A percentile compares a stretch with the other conserved stretches of the same genome.
These are phyloP conservation scores for Lactifluus volemus DNA, from an alignment of 768 basidiomycete species.

Conservation along the genomic window DNA sequence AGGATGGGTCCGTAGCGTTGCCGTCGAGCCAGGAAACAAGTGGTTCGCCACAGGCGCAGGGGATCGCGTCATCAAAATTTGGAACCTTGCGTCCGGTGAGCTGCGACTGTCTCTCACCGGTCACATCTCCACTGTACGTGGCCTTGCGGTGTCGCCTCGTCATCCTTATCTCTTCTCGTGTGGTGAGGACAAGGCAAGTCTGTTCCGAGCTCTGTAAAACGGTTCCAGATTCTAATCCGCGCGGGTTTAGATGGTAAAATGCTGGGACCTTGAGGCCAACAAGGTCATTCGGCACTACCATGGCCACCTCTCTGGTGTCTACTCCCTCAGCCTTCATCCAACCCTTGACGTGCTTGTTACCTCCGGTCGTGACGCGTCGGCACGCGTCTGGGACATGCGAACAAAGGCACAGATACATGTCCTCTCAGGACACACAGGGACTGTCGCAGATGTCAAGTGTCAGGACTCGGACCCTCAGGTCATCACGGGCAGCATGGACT, in stretches of 20 bases:
- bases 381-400: conserved; percentile 99
- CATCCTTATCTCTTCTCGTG: conserved; percentile 98
- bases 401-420: conserved; percentile 95
- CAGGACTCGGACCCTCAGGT: conserved; percentile 98
- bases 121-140: conserved; percentile 94
- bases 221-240: not conserved
- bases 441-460: conserved; percentile 91
- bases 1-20: conserved; percentile 94
- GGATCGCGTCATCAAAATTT: conserved; percentile 96
- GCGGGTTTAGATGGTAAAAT: conserved; percentile 86
- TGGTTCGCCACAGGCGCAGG: conserved; percentile 99
- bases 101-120: conserved; percentile 94
- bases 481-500: conserved; percentile 98
- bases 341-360: conserved; percentile 95
- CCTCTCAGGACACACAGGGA: conserved; percentile 87
- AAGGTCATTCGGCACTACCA: conserved; percentile 99
- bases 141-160: conserved; percentile 82
- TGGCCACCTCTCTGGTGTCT: conserved; percentile 97
- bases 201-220: not conserved
- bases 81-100: conserved; percentile 97
- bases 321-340: conserved; percentile 85
- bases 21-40: conserved; percentile 95
- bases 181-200: conserved; percentile 88
- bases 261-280: conserved; percentile 98
- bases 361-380: conserved; percentile 91